Base-by-base conservation (phyloP, 495 filamentous ascomycete genomes). In the Aspergillus ostianus region DNA sequence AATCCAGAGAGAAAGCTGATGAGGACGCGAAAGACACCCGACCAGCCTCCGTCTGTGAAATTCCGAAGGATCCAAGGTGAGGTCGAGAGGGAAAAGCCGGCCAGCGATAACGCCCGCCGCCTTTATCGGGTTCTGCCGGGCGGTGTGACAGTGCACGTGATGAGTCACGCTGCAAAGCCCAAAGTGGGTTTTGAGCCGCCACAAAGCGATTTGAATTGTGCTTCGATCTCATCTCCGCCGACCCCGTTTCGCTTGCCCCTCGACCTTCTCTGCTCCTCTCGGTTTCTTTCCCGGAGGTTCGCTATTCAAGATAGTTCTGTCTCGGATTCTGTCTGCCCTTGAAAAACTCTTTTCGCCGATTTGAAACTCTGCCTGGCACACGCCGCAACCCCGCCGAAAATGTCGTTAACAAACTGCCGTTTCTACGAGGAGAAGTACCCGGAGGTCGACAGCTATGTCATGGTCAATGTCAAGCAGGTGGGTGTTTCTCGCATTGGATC, bases 401-500 rank as follows among this genome's bases (percentile, higher is more conserved):
- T 98, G 93, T 98, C 94, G 70, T 86, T 97, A 77, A 97, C 92
- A 70, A 97, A 97, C 82, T 97, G 90, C 78, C 92, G 94, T 56
- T 98, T 95, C 77, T 98, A 98, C 78, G 93, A 97, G 83, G 93
- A 95, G 73, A 95, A 95, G 73, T 98, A 91, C 71, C 94, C 94
- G 47, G 94, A 98, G 83, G 91, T 98, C 62, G 94, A 98, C 74
- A 95, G 91, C 82, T 98, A 97, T 79, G 95, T 98, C 60, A 98
- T 98, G 94, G 94, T 98, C 72, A 93, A 93, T 77, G 91, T 94
- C 51, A 93, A 93, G 83, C 90, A 94, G 88, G 90, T 93, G 77
- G 45, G 83, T 63, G 47, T 29, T 20, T 27, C 20, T 4, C 50
- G 19, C 20, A 32, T 23, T 20, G 36, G 20, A 41, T 47, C 45